These are phyloP conservation scores for Corchorus capsularis DNA, from an alignment of 345 rosid genomes.

Conservation along the genomic window DNA sequence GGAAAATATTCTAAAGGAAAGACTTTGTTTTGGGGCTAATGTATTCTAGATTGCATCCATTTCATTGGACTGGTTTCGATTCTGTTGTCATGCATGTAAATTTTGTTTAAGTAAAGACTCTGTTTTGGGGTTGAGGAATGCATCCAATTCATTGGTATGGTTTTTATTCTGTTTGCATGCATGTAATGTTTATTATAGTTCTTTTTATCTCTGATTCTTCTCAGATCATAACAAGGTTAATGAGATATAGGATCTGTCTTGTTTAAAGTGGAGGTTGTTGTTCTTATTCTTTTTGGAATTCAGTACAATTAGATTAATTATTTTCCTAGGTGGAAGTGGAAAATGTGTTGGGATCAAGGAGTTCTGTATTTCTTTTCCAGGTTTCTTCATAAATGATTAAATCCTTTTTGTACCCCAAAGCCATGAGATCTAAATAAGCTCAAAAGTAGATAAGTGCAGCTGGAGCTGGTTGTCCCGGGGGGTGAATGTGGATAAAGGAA, in stretches of 20 bases:
- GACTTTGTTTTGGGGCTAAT: background rate
- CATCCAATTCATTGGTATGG: background rate
- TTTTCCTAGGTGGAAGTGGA: background rate
- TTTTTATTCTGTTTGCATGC: background rate
- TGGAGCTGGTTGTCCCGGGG: background rate
- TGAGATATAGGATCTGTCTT: slow-evolving; percentile 9
- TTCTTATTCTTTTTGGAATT: background rate
- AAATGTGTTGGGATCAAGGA: slow-evolving; percentile 6
- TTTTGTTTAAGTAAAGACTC: too few relatives aligned
- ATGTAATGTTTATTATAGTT: too few relatives aligned
- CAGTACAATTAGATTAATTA: background rate
- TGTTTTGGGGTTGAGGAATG: too few relatives aligned
- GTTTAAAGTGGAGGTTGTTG: background rate
- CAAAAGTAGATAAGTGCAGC: background rate
- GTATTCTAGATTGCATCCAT: background rate
- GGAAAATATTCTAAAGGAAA: too few relatives aligned
- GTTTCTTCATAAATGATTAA: background rate
- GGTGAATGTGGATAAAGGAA: background rate
- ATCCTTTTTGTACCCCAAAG: background rate
- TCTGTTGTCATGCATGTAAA: background rate
- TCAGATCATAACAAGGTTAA: background rate
- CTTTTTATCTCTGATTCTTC: background rate
- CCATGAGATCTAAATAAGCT: background rate
- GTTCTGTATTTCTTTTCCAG: background rate
- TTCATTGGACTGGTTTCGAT: background rate